Evolutionary conservation across 176 grass and related monocot species (phyloP), one percentile per base, ranked within the genome.

Genomic region (Carex kokanica): DNA sequence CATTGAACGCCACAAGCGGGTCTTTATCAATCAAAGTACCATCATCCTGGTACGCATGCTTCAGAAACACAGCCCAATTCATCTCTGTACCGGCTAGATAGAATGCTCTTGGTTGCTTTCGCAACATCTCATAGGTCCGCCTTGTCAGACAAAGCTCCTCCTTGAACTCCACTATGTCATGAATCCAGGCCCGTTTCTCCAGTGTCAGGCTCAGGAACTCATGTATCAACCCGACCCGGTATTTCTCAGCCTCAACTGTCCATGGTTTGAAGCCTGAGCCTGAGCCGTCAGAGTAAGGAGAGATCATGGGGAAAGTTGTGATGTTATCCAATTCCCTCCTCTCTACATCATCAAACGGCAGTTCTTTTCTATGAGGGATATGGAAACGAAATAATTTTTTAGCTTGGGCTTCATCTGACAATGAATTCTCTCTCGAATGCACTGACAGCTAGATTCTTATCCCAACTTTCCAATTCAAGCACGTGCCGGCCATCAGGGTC

Each of bases 141-240:
- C 83, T 81, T 8, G 88, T 97, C 65, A 97, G 92, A 64, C 83
- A 72, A 15, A 94, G 88, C 78, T 97, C 95, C 78, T 94, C 90
- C 79, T 97, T 97, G 83, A 97, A 97, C 90, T 97, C 90, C 83
- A 93, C 88, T 9, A 92, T 92, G 83, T 94, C 92, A 88, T 94
- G 95, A 47, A 97, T 94, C 90, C 86, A 87, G 3, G 90, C 88
- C 15, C 90, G 85, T 88, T 92, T 97, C 83, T 97, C 95, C 66
- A 94, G 70, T n/a, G 95, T 94, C 65, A 92, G 83, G 85, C 85
- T 94, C 47, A 94, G 83, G 65, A 97, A 89, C 73, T 97, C 92
- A 80, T 94, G 88, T 31, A 94, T 86, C 80, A 89, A 89, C 12
- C 95, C 95, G 75, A 97, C 86, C 49, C 90, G 84, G 85, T 97